These are phyloP conservation scores for Rhytidhysteron rufulum DNA, from an alignment of 2,329 filamentous ascomycete genomes.

Conservation along the genomic window DNA sequence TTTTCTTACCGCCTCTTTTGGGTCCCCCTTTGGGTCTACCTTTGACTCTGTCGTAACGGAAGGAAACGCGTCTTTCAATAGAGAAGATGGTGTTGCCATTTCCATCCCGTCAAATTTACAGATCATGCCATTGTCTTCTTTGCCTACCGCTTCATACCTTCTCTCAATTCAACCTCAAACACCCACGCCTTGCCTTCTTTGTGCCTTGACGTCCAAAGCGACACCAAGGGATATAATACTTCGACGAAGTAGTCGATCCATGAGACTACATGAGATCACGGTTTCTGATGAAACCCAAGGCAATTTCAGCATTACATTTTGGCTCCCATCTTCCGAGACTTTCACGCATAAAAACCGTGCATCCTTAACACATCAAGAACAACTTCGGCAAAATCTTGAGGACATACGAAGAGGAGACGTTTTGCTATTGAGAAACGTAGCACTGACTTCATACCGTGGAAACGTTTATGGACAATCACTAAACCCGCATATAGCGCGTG, in stretches of 20 bases:
- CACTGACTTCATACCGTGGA: constrained; percentile 68
- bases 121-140: constrained; percentile 62
- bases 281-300: constrained; percentile 82
- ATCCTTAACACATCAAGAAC: constrained; percentile 23
- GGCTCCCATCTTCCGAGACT: constrained; percentile 54
- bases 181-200: constrained; percentile 77
- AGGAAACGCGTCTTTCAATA: neutral
- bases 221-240: constrained; percentile 66
- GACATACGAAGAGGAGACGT: constrained; percentile 68
- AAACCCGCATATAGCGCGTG: constrained; percentile 64
- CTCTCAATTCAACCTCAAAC: constrained; percentile 70
- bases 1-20: constrained; percentile 34
- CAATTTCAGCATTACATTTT: constrained; percentile 80
- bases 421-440: constrained; percentile 74
- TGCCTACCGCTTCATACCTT: constrained; percentile 67
- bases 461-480: constrained; percentile 84
- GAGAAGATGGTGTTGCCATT: neutral
- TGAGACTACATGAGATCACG: constrained; percentile 32
- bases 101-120: constrained; percentile 25
- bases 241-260: constrained; percentile 55
- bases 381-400: constrained; percentile 39
- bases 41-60: no score
- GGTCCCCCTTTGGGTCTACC: constrained; percentile 31
- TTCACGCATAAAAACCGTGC: constrained; percentile 17
- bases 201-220: constrained; percentile 69